Evolutionary conservation across 495 filamentous ascomycete species (phyloP).

Genomic region (Neurospora discreta): DNA sequence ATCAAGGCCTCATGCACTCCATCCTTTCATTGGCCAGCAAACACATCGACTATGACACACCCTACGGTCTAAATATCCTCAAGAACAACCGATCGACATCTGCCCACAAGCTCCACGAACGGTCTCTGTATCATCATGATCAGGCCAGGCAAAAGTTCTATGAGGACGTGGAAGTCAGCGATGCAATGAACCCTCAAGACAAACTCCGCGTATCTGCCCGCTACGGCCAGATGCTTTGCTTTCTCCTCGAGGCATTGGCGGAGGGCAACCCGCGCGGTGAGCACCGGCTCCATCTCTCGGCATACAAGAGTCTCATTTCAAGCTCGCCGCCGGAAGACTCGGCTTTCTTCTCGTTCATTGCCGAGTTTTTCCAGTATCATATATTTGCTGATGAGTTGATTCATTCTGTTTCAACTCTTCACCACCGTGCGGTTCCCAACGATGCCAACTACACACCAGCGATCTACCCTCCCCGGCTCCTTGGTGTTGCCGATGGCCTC

Average conservation of each 20-base stretch:
- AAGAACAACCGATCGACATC: slow-evolving; percentile 30
- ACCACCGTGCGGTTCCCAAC: slow-evolving; percentile 40
- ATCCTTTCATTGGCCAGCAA: slow-evolving; percentile 78
- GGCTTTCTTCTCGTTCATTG: slow-evolving; percentile 67
- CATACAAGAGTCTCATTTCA: slow-evolving; percentile 59
- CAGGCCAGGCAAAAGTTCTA: slow-evolving; percentile 49
- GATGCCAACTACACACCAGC: slow-evolving; percentile 57
- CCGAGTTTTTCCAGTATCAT: slow-evolving; percentile 91
- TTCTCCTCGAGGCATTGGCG: slow-evolving; percentile 69
- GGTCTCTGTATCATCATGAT: slow-evolving; percentile 48
- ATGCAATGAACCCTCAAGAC: slow-evolving; percentile 29
- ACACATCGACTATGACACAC: slow-evolving; percentile 52
- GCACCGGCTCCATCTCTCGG: slow-evolving; percentile 72
- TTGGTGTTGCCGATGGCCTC: slow-evolving; percentile 81
- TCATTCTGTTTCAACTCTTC: slow-evolving; percentile 45
- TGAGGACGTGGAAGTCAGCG: slow-evolving; percentile 28
- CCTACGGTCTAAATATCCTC: slow-evolving; percentile 37
- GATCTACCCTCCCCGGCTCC: slow-evolving; percentile 64
- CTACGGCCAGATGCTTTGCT: slow-evolving; percentile 60
- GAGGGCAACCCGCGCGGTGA: slow-evolving; percentile 67
- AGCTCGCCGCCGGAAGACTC: slow-evolving; percentile 47
- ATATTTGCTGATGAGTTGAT: slow-evolving; percentile 75
- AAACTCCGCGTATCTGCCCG: slow-evolving; percentile 54
- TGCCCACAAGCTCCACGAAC: slow-evolving; percentile 29
- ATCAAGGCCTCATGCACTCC: slow-evolving; percentile 86